Evolutionary conservation across 2,329 filamentous ascomycete genomes (phyloP).

Genomic region (Sporothrix pallida): DNA sequence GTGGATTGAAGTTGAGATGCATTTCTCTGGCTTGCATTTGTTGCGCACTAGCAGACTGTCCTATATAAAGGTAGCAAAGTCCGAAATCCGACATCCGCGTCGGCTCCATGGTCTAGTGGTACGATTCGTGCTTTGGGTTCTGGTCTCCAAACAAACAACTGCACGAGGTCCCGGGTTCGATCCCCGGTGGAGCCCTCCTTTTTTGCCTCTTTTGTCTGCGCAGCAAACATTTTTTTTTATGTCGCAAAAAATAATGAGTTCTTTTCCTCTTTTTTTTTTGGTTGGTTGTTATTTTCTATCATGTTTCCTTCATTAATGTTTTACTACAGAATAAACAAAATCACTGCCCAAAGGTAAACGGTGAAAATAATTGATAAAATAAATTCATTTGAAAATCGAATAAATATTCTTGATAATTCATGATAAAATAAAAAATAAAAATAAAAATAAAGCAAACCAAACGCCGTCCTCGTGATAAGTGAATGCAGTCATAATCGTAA

Average conservation of each 20-base stretch:
- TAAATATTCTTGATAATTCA: background rate
- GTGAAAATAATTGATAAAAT: background rate
- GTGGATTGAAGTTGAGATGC: too few species aligned
- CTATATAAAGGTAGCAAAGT: background rate
- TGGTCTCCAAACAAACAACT: slow-evolving; percentile 33
- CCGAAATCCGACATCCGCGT: background rate
- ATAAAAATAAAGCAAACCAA: background rate
- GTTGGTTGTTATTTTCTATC: background rate
- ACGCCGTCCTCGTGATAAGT: background rate
- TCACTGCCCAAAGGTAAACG: too few species aligned
- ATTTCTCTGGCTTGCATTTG: too few species aligned
- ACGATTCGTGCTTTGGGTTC: slow-evolving; percentile 40
- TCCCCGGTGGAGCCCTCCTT: slow-evolving; percentile 38
- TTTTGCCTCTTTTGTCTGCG: slow-evolving; percentile 28
- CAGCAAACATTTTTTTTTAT: background rate
- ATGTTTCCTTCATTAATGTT: background rate
- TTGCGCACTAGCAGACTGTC: background rate
- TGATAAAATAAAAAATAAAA: background rate
- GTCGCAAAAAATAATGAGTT: background rate
- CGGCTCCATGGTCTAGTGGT: slow-evolving; percentile 39
- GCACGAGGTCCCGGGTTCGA: slow-evolving; percentile 40
- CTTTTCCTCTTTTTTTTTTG: background rate
- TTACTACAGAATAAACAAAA: too few species aligned
- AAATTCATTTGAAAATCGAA: background rate
- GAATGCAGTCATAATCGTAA: slow-evolving; percentile 16